Percentiles rank a stretch among this genome's conserved stretches.
Evolutionary conservation across 164 flowering plant species (phyloP).

Genomic region (Magnolia sinica): DNA sequence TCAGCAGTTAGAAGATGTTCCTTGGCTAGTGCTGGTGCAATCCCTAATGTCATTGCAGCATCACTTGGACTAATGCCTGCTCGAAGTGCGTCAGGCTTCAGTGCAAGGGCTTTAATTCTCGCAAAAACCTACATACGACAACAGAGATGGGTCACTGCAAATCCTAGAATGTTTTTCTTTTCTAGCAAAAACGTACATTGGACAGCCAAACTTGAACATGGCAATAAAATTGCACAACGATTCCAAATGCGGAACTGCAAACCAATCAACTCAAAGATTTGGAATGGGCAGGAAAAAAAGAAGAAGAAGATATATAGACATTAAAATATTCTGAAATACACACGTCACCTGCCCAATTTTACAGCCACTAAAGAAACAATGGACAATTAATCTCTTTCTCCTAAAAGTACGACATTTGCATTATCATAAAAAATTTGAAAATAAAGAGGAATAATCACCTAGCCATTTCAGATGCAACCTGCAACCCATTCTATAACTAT

Average conservation of each 20-base stretch:
- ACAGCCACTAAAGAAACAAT: not conserved
- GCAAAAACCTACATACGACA: constrained; percentile 47
- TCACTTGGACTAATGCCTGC: constrained; percentile 86
- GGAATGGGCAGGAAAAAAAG: not conserved
- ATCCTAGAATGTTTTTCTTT: no score
- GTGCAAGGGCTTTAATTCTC: constrained; percentile 60
- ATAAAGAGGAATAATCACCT: no score
- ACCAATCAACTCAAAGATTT: not conserved
- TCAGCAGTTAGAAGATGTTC: constrained; percentile 94
- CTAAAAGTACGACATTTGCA: not conserved
- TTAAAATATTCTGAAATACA: not conserved
- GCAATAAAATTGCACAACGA: not conserved
- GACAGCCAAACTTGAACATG: no score
- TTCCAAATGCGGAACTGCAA: not conserved
- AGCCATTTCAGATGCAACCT: no score
- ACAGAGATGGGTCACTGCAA: not conserved
- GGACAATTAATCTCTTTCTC: not conserved
- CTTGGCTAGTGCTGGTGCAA: constrained; percentile 97
- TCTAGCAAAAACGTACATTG: no score
- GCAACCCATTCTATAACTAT: no score
- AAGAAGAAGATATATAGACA: not conserved
- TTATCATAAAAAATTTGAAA: no score
- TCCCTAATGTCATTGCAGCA: constrained; percentile 84
- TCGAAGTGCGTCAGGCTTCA: constrained; percentile 67
- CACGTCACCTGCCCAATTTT: not conserved